A percentile compares a stretch with the other conserved stretches of the same genome.
phyloP scores from a whole-genome alignment of 78 protist genomes.

The Ministeria vibrans region DNA sequence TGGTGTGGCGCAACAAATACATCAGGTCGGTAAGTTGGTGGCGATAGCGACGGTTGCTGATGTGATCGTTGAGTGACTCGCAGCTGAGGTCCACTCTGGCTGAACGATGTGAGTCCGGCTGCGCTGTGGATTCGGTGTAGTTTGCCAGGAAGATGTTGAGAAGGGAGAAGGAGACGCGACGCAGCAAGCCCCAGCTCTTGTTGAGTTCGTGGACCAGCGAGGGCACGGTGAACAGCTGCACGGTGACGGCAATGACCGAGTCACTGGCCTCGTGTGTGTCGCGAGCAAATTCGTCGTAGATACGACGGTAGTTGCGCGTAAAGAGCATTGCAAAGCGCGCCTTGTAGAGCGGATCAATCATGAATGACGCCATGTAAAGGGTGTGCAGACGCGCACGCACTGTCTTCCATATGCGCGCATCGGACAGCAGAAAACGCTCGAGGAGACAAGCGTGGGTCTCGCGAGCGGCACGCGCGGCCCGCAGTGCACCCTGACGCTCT shows the following conservation, averaged over 20 bases:
- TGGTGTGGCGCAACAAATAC: too few relatives aligned
- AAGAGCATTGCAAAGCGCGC: neutral
- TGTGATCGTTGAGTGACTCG: too few relatives aligned
- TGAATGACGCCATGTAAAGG: neutral
- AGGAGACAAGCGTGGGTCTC: too few relatives aligned
- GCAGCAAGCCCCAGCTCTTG: neutral
- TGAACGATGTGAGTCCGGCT: too few relatives aligned
- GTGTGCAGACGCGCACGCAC: neutral
- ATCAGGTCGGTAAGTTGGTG: too few relatives aligned
- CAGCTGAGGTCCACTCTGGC: too few relatives aligned
- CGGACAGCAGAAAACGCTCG: neutral
- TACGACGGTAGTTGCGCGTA: neutral
- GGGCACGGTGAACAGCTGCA: conserved; percentile 14
- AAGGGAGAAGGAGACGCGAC: neutral
- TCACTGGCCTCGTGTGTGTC: neutral
- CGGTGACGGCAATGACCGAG: neutral
- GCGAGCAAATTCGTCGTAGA: neutral
- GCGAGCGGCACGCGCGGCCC: too few relatives aligned
- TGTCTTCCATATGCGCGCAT: neutral
- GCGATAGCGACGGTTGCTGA: too few relatives aligned
- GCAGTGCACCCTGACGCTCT: too few relatives aligned
- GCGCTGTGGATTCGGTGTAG: too few relatives aligned
- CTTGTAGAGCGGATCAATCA: neutral
- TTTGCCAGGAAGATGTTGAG: neutral
- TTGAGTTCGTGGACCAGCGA: neutral